Evolutionary conservation across 164 flowering plant species (phyloP).

Genomic region (Macadamia tetraphylla): DNA sequence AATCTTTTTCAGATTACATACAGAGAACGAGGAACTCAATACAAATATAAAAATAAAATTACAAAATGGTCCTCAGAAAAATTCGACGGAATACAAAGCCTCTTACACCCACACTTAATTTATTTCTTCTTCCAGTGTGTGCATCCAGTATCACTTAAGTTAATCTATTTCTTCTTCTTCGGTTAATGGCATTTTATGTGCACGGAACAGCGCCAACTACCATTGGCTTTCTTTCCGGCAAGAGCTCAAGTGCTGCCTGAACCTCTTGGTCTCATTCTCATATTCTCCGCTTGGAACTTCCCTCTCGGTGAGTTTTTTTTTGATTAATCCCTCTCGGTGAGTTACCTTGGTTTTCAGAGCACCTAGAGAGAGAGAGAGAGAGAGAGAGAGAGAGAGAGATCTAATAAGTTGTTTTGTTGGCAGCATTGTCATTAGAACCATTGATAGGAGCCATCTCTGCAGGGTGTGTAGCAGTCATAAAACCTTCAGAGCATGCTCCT

Average conservation of each 20-base stretch:
- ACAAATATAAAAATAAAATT: too few species aligned
- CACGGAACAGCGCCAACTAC: constrained; percentile 39
- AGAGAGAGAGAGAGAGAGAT: too few species aligned
- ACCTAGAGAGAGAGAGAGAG: too few species aligned
- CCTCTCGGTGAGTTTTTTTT: constrained; percentile 56
- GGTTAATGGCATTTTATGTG: background rate
- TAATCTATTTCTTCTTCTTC: background rate
- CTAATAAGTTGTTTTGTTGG: background rate
- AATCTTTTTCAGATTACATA: too few species aligned
- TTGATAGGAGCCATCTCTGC: constrained; percentile 87
- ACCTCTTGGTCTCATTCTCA: constrained; percentile 79
- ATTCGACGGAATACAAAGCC: too few species aligned
- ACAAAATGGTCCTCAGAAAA: too few species aligned
- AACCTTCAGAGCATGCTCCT: constrained; percentile 78
- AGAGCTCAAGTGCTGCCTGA: constrained; percentile 63
- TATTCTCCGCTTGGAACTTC: constrained; percentile 75
- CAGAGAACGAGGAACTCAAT: too few species aligned
- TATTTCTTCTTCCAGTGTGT: too few species aligned
- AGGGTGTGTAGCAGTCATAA: constrained; percentile 78
- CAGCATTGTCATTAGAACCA: constrained; percentile 79
- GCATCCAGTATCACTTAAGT: too few species aligned
- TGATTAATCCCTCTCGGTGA: too few species aligned
- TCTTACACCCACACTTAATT: background rate
- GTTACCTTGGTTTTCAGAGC: too few species aligned
- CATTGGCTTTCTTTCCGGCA: constrained; percentile 57